Conservation (phyloP, 2,329 filamentous ascomycete species). For the Cladophialophora exuberans region DNA sequence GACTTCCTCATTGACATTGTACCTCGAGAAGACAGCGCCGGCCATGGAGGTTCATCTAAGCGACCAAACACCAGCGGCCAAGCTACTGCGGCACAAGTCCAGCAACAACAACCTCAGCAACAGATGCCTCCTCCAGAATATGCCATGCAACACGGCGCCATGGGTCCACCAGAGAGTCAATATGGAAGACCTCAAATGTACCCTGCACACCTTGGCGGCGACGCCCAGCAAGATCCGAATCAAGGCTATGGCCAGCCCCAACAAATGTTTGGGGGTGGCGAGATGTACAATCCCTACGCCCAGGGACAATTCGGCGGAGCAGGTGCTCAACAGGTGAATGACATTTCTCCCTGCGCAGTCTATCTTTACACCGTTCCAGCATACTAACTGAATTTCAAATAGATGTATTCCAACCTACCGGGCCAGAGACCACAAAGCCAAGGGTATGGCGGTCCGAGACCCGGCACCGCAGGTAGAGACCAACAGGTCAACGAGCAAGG, state of each 20-base stretch:
- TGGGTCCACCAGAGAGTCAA: constrained; percentile 71
- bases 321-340: constrained; percentile 72
- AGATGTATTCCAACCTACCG: constrained; percentile 33
- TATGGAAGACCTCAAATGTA: constrained; percentile 87
- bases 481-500: constrained; percentile 32
- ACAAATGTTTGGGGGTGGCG: constrained; percentile 72
- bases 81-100: constrained; percentile 43
- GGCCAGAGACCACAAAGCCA: constrained; percentile 32
- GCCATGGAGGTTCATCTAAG: constrained; percentile 59
- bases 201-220: constrained; percentile 64
- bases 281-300: constrained; percentile 77
- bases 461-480: constrained; percentile 29
- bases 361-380: neutral
- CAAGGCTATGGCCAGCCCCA: constrained; percentile 73
- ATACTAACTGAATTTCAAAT: neutral
- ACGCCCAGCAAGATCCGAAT: constrained; percentile 66
- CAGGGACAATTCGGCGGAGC: constrained; percentile 63
- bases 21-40: constrained; percentile 87
- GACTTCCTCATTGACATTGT: constrained; percentile 99
- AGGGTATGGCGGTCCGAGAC: constrained; percentile 32
- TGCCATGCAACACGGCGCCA: constrained; percentile 63
- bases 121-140: constrained; percentile 59
- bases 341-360: constrained; percentile 8
- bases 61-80: constrained; percentile 50
- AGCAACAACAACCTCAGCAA: constrained; percentile 57